Evolutionary conservation across 1,284 basidiomycete genomes (phyloP).

Genomic region (Ustilago loliicola): DNA sequence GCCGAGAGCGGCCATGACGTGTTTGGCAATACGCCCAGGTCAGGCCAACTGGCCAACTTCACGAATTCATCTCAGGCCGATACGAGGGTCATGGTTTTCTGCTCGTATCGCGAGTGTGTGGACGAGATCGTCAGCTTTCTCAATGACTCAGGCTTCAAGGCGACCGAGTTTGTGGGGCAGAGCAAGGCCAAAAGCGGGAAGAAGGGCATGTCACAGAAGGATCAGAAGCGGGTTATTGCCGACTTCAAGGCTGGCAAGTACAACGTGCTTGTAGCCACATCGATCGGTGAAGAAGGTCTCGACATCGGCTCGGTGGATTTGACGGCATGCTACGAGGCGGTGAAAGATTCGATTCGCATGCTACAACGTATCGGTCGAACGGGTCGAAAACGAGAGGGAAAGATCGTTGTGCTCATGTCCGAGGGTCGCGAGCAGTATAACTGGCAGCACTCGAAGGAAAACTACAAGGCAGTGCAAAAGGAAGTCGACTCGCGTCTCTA

Average conservation of each 20-base stretch:
- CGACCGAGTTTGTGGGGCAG: constrained; percentile 94
- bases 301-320: constrained; percentile 99
- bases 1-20: constrained; percentile 56
- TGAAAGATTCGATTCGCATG: constrained; percentile 96
- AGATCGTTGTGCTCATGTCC: constrained; percentile 91
- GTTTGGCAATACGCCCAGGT: constrained; percentile 61
- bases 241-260: constrained; percentile 88
- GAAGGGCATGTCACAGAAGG: constrained; percentile 89
- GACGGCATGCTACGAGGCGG: constrained; percentile 95
- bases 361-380: constrained; percentile 96
- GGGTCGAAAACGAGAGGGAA: constrained; percentile 90
- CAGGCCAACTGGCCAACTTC: constrained; percentile 29
- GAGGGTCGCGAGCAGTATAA: constrained; percentile 91
- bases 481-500: constrained; percentile 86
- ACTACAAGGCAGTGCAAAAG: constrained; percentile 89
- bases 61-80: constrained; percentile 59
- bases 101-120: constrained; percentile 87
- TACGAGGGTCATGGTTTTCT: constrained; percentile 96
- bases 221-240: constrained; percentile 89
- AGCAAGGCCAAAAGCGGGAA: constrained; percentile 85
- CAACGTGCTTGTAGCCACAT: constrained; percentile 95
- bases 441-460: constrained; percentile 88
- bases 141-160: constrained; percentile 74
- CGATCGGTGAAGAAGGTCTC: constrained; percentile 98
- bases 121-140: constrained; percentile 82